Conservation (phyloP, 2,329 filamentous ascomycete species). For the Aspergillus tamarii region DNA sequence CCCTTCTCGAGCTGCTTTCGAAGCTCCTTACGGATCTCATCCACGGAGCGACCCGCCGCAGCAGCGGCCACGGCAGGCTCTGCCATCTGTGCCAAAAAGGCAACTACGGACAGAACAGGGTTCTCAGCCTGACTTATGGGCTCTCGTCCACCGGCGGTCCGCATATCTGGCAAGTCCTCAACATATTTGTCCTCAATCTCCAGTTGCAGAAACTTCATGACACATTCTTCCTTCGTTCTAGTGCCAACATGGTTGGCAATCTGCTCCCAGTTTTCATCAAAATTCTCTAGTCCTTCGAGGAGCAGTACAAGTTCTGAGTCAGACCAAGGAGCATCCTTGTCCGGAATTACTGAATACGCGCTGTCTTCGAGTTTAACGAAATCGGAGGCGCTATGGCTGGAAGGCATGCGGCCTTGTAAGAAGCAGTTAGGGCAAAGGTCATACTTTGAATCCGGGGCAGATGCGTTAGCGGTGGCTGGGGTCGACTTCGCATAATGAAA, state of each 20-base stretch:
- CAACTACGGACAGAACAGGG: conserved; percentile 93
- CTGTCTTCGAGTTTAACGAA: conserved; percentile 90
- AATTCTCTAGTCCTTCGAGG: conserved; percentile 86
- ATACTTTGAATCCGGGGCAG: conserved; percentile 66
- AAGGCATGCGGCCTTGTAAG: conserved; percentile 79
- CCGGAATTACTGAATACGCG: conserved; percentile 75
- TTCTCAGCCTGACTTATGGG: conserved; percentile 94
- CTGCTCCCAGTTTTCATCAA: conserved; percentile 93
- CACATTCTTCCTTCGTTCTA: conserved; percentile 91
- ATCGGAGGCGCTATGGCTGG: conserved; percentile 75
- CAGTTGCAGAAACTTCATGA: conserved; percentile 91
- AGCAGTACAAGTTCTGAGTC: conserved; percentile 88
- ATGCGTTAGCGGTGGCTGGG: conserved; percentile 60
- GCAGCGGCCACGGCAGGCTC: conserved; percentile 89
- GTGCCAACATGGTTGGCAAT: conserved; percentile 92
- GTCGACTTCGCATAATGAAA: conserved; percentile 71
- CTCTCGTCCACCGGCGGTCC: conserved; percentile 74
- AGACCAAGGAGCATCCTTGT: conserved; percentile 86
- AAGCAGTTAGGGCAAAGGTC: conserved; percentile 93
- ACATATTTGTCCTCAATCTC: conserved; percentile 98
- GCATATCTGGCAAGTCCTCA: conserved; percentile 72
- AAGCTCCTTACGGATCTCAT: conserved; percentile 80
- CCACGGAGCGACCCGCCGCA: conserved; percentile 83
- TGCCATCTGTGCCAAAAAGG: conserved; percentile 87
- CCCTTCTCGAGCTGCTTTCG: conserved; percentile 75